These are phyloP conservation scores for Stropharia rugosoannulata DNA, from an alignment of 768 basidiomycete genomes.

Conservation along the genomic window DNA sequence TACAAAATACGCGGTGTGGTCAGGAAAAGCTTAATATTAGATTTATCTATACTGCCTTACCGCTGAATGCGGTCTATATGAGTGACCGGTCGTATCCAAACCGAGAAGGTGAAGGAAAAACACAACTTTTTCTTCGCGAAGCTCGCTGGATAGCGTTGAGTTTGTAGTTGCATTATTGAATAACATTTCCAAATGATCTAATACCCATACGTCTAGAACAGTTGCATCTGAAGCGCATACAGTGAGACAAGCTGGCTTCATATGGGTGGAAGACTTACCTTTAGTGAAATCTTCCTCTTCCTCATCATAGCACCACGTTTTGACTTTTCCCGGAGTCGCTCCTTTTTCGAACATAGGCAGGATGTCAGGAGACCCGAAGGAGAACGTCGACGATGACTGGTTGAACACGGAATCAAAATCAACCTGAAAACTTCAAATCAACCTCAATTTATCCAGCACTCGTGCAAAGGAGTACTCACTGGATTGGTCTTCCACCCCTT, in stretches of 20 bases:
- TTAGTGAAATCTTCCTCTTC: conserved; percentile 86
- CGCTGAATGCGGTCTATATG: conserved; percentile 79
- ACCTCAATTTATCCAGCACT: conserved; percentile 17
- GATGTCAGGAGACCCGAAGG: conserved; percentile 88
- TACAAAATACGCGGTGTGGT: conserved; percentile 18
- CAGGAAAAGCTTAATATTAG: neutral
- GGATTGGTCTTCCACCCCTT: conserved; percentile 89
- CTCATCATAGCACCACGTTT: conserved; percentile 74
- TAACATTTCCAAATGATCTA: conserved; percentile 62
- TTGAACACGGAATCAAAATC: conserved; percentile 91
- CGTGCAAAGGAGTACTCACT: conserved; percentile 32
- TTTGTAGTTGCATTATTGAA: conserved; percentile 65
- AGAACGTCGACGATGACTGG: conserved; percentile 72
- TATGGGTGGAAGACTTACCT: conserved; percentile 36
- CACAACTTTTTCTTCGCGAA: conserved; percentile 60
- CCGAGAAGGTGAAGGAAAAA: conserved; percentile 87
- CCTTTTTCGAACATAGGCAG: conserved; percentile 85
- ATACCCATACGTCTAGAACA: conserved; percentile 74
- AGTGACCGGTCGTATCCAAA: conserved; percentile 84
- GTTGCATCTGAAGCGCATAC: conserved; percentile 58
- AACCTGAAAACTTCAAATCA: conserved; percentile 36
- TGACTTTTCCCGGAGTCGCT: conserved; percentile 66
- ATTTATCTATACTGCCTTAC: conserved; percentile 29
- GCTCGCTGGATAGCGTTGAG: conserved; percentile 41
- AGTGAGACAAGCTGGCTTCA: neutral